Percentiles rank a stretch among this genome's conserved stretches.
phyloP scores from a whole-genome alignment of 495 filamentous ascomycete genomes.

The Penicillium paradoxum region DNA sequence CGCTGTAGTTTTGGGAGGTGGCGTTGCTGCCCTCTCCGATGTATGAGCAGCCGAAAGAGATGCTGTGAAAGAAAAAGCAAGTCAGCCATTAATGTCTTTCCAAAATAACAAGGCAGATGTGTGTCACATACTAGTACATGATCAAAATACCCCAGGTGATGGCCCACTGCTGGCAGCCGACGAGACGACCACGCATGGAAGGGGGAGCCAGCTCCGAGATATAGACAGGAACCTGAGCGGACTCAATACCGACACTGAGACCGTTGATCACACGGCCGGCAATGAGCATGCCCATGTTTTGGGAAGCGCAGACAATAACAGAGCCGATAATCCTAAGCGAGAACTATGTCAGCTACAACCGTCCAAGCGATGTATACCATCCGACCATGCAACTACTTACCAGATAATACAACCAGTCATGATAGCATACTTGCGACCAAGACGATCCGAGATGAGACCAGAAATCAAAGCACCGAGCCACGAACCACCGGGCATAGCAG shows the following conservation, averaged over 20 bases:
- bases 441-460: slow-evolving; percentile 60
- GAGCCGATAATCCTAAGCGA: slow-evolving; percentile 56
- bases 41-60: slow-evolving; percentile 71
- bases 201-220: slow-evolving; percentile 71
- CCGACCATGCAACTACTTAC: slow-evolving; percentile 28
- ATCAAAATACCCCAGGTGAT: slow-evolving; percentile 82
- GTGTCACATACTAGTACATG: slow-evolving; percentile 57
- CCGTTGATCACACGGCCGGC: slow-evolving; percentile 77
- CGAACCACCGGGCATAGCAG: slow-evolving; percentile 71
- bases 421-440: slow-evolving; percentile 66
- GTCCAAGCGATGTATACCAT: not conserved
- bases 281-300: slow-evolving; percentile 70
- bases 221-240: slow-evolving; percentile 77
- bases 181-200: slow-evolving; percentile 65
- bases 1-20: slow-evolving; percentile 26
- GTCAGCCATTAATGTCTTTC: not conserved
- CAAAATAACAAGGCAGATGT: too few relatives aligned
- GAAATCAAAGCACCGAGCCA: slow-evolving; percentile 67
- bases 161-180: slow-evolving; percentile 73
- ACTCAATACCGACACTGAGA: slow-evolving; percentile 71
- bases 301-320: slow-evolving; percentile 63
- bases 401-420: slow-evolving; percentile 61
- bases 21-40: slow-evolving; percentile 34
- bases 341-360: not conserved
- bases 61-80: slow-evolving; percentile 17